Conservation (phyloP, 2,329 filamentous ascomycete species). For the Chrysoporthe austroafricana region DNA sequence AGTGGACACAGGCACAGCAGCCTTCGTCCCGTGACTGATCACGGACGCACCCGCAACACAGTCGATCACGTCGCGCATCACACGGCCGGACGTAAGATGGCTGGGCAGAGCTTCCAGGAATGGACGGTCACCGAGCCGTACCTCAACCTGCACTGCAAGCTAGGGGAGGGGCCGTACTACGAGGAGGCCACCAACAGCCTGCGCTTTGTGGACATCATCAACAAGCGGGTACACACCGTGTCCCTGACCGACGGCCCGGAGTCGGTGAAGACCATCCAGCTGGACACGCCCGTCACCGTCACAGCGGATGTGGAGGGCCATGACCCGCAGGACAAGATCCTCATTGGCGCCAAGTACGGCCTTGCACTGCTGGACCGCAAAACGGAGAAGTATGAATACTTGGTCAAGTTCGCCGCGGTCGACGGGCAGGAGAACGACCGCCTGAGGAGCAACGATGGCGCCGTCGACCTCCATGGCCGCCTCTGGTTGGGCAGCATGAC, state of each 20-base stretch:
- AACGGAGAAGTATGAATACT: constrained; percentile 57
- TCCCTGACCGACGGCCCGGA: constrained; percentile 65
- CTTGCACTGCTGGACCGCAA: constrained; percentile 75
- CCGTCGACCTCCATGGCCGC: constrained; percentile 75
- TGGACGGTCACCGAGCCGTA: constrained; percentile 59
- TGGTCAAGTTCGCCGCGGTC: constrained; percentile 51
- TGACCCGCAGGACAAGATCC: constrained; percentile 65
- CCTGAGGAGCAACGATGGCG: constrained; percentile 79
- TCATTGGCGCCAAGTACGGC: constrained; percentile 80
- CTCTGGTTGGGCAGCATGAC: constrained; percentile 91
- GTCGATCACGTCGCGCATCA: neutral
- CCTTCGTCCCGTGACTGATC: constrained; percentile 21
- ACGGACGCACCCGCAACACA: constrained; percentile 6
- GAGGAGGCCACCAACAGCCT: constrained; percentile 67
- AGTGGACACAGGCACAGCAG: constrained; percentile 19
- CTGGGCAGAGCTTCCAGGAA: constrained; percentile 43
- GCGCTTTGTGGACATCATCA: constrained; percentile 83
- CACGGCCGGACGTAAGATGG: constrained; percentile 34
- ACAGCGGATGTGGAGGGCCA: constrained; percentile 79
- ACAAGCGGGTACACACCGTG: constrained; percentile 73
- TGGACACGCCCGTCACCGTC: constrained; percentile 62
- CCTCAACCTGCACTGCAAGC: constrained; percentile 65
- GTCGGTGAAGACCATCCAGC: constrained; percentile 64
- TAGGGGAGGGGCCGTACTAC: constrained; percentile 78
- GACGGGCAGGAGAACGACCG: constrained; percentile 49